phyloP scores from a whole-genome alignment of 1,139 yeast genomes.

The Yarrowia galli region DNA sequence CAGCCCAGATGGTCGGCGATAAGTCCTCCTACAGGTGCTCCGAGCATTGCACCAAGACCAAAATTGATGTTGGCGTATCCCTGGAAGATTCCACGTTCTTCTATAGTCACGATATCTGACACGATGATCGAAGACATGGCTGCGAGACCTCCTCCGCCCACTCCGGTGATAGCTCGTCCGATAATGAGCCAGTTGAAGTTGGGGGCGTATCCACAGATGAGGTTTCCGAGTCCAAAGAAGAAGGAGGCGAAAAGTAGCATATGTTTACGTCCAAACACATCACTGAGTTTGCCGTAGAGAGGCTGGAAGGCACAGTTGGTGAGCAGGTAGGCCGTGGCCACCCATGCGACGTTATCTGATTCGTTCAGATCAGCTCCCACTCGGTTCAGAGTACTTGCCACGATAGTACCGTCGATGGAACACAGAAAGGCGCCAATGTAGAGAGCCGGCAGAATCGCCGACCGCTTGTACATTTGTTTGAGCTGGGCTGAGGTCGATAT shows the following conservation, averaged over 20 bases:
- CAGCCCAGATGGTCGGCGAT: slow-evolving; percentile 79
- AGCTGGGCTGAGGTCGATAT: slow-evolving; percentile 20
- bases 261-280: slow-evolving; percentile 78
- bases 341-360: slow-evolving; percentile 62
- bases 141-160: slow-evolving; percentile 71
- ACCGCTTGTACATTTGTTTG: slow-evolving; percentile 18
- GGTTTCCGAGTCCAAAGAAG: slow-evolving; percentile 61
- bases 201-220: slow-evolving; percentile 59
- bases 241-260: slow-evolving; percentile 59
- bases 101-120: slow-evolving; percentile 64
- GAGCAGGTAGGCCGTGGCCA: slow-evolving; percentile 66
- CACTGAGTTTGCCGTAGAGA: slow-evolving; percentile 82
- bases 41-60: slow-evolving; percentile 74
- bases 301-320: slow-evolving; percentile 76
- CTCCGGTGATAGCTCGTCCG: slow-evolving; percentile 68
- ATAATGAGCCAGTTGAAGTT: slow-evolving; percentile 58
- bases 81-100: slow-evolving; percentile 66
- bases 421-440: slow-evolving; percentile 64
- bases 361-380: slow-evolving; percentile 69
- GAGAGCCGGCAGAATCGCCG: slow-evolving; percentile 51
- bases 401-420: slow-evolving; percentile 69
- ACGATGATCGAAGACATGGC: slow-evolving; percentile 63
- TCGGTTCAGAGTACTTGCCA: slow-evolving; percentile 67
- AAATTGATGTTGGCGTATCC: slow-evolving; percentile 69
- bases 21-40: slow-evolving; percentile 75